These are phyloP conservation scores for Oidiodendron maius DNA, from an alignment of 495 filamentous ascomycete genomes.

Conservation along the genomic window DNA sequence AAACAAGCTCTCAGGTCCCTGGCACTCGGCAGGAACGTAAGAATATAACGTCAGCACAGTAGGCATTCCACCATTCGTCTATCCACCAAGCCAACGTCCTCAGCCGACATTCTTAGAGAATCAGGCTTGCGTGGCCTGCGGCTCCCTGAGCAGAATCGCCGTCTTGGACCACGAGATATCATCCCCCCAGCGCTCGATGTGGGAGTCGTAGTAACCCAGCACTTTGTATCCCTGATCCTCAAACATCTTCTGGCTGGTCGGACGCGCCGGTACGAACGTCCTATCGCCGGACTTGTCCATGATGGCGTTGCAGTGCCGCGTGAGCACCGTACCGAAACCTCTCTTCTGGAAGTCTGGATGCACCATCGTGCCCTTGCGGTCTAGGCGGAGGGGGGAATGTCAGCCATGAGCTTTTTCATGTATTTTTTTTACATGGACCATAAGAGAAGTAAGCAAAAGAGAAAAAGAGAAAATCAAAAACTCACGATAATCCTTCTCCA, in stretches of 20 bases:
- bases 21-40: no score
- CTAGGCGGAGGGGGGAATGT: neutral
- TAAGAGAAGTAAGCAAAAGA: neutral
- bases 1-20: no score
- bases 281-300: slow-evolving; percentile 2
- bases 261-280: slow-evolving; percentile 5
- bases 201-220: neutral
- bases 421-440: neutral
- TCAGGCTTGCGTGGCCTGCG: no score
- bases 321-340: slow-evolving; percentile 12
- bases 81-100: no score
- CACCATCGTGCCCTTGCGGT: slow-evolving; percentile 10
- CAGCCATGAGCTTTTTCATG: neutral
- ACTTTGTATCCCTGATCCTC: neutral
- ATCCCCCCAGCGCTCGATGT: slow-evolving; percentile 1
- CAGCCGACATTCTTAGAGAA: no score
- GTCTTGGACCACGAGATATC: no score
- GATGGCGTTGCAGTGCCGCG: slow-evolving; percentile 8
- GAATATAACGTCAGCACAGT: no score
- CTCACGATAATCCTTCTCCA: slow-evolving; percentile 14
- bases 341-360: slow-evolving; percentile 11
- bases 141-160: no score
- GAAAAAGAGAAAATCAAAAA: neutral
- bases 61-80: no score
- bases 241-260: neutral